phyloP scores from a whole-genome alignment of 1,284 basidiomycete species.

The Butyriboletus appendiculatus region DNA sequence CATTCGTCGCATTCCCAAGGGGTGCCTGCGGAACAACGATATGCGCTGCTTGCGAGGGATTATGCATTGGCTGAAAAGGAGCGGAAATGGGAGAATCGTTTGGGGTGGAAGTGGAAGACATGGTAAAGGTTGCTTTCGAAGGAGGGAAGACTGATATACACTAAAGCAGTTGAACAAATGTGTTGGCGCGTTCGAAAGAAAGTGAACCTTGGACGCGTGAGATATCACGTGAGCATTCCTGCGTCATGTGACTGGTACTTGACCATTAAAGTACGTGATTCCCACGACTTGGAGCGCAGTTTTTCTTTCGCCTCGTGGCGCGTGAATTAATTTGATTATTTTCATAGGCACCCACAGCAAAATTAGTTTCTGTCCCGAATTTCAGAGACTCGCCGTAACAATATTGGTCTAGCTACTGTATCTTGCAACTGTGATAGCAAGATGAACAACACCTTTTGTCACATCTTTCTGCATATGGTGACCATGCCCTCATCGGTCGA shows the following conservation, averaged over 20 bases:
- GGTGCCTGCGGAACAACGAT: constrained; percentile 79
- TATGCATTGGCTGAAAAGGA: constrained; percentile 79
- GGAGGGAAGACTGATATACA: background rate
- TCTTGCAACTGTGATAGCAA: too few species aligned
- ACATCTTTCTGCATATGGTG: background rate
- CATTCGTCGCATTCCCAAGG: constrained; percentile 62
- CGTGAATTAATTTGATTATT: too few species aligned
- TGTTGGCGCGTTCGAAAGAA: constrained; percentile 13
- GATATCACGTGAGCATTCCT: constrained; percentile 25
- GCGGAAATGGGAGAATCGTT: constrained; percentile 61
- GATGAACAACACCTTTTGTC: too few species aligned
- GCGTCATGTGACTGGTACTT: constrained; percentile 18
- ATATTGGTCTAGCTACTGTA: too few species aligned
- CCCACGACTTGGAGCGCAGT: too few species aligned
- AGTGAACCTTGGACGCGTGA: constrained; percentile 32
- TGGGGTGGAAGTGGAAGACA: constrained; percentile 63
- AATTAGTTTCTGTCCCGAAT: too few species aligned
- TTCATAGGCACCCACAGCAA: too few species aligned
- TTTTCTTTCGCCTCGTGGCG: too few species aligned
- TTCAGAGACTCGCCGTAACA: too few species aligned
- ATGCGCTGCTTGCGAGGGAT: constrained; percentile 78
- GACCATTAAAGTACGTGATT: too few species aligned
- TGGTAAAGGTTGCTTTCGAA: constrained; percentile 25
- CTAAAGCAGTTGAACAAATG: background rate
- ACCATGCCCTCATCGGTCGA: constrained; percentile 8